phyloP scores from a whole-genome alignment of 768 basidiomycete genomes.

The Tephrocybe sp. region DNA sequence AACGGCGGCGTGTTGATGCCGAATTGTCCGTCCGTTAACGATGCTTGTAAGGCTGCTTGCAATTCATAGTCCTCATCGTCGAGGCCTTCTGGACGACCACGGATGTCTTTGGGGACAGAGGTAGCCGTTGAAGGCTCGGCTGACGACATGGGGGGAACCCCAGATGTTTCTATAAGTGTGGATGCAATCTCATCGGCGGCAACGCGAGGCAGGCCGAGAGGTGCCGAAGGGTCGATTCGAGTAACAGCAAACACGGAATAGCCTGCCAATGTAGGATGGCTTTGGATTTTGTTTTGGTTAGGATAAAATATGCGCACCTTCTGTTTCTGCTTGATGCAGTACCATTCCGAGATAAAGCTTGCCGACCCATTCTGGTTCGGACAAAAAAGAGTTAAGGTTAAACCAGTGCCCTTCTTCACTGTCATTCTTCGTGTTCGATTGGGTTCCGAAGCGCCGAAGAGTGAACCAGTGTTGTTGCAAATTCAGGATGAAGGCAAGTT shows the following conservation, averaged over 20 bases:
- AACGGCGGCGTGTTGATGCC: slow-evolving; percentile 14
- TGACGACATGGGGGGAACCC: slow-evolving; percentile 10
- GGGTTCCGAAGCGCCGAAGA: slow-evolving; percentile 73
- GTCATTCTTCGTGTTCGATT: slow-evolving; percentile 38
- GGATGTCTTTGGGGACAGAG: slow-evolving; percentile 3
- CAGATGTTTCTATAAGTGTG: slow-evolving; percentile 47
- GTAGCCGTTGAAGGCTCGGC: slow-evolving; percentile 6
- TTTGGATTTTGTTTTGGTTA: not conserved
- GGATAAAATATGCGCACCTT: slow-evolving; percentile 50
- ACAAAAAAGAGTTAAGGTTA: slow-evolving; percentile 78
- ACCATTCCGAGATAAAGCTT: slow-evolving; percentile 84
- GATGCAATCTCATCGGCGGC: slow-evolving; percentile 73
- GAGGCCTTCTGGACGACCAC: slow-evolving; percentile 34
- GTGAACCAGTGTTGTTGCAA: slow-evolving; percentile 89
- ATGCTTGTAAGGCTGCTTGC: slow-evolving; percentile 85
- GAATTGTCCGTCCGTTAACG: slow-evolving; percentile 40
- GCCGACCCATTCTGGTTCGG: slow-evolving; percentile 77
- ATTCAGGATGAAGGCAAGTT: slow-evolving; percentile 87
- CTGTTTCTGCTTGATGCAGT: slow-evolving; percentile 80
- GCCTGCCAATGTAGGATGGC: slow-evolving; percentile 47
- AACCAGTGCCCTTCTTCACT: slow-evolving; percentile 28
- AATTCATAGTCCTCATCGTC: slow-evolving; percentile 88
- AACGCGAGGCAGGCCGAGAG: slow-evolving; percentile 56
- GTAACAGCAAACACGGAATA: slow-evolving; percentile 81
- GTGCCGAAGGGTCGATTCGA: slow-evolving; percentile 53